phyloP scores from a whole-genome alignment of 2,329 filamentous ascomycete genomes.

The Fusarium sp. region DNA sequence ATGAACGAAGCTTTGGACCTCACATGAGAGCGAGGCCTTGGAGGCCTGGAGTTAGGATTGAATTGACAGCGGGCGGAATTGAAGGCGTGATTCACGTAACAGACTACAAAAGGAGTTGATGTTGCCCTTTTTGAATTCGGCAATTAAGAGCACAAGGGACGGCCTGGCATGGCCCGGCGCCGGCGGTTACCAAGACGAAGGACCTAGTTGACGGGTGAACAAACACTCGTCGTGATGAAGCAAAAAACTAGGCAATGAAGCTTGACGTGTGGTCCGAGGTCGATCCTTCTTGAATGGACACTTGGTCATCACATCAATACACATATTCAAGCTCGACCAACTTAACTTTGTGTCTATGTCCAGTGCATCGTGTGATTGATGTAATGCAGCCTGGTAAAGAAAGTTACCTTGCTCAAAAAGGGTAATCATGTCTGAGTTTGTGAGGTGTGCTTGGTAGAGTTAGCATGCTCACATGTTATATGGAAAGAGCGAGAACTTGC shows the following conservation, averaged over 20 bases:
- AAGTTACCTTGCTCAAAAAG: background rate
- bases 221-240: conserved; percentile 33
- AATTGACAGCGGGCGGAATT: conserved; percentile 43
- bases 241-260: conserved; percentile 37
- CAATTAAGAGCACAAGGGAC: conserved; percentile 30
- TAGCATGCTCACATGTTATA: too few relatives aligned
- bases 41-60: conserved; percentile 48
- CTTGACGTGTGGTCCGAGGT: conserved; percentile 27
- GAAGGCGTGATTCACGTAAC: conserved; percentile 33
- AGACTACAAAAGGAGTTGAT: conserved; percentile 39
- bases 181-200: conserved; percentile 39
- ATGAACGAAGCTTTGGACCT: conserved; percentile 31
- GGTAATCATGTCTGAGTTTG: background rate
- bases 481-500: too few relatives aligned
- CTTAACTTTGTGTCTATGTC: background rate
- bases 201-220: conserved; percentile 42
- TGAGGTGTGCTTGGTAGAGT: too few relatives aligned
- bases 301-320: conserved; percentile 25
- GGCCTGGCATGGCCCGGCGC: conserved; percentile 44
- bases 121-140: conserved; percentile 46
- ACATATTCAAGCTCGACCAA: conserved; percentile 32
- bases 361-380: background rate
- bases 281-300: background rate
- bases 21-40: conserved; percentile 18
- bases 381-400: background rate